Base-by-base conservation (phyloP, 2,329 filamentous ascomycete species). In the Fusarium veterinarium region DNA sequence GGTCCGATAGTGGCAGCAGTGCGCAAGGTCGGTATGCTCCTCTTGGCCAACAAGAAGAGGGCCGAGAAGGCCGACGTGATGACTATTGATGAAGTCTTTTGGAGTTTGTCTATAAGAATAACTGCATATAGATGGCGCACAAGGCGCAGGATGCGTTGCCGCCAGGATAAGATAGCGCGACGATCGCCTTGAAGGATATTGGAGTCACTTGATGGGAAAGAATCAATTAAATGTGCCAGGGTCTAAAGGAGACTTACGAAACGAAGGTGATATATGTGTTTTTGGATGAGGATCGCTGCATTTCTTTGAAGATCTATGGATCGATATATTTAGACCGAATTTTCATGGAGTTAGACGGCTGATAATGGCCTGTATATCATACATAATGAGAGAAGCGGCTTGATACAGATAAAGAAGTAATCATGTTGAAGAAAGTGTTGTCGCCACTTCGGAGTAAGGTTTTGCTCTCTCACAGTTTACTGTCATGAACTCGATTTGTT, bases 21-120 rank as follows among this genome's bases (percentile, higher is more conserved):
- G 78, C 81, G 16, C 82, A 84, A 71, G 83, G 82, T n/a, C 81
- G 81, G 41, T 84, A 84, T 75, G 78, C 82, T 44, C 83, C 83
- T 8, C 71, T 85, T 46, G 83, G 81, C 25, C 84, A 85, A 64
- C 79, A 81, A 58, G 83, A 84, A 58, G 81, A 84, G n/a, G 76
- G 69, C 33, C 73, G 71, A 57, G 80, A 84, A 25, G 75, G 69
- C 37, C 74, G 71, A 48, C 79, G 78, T 52, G 73, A 74, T 60
- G 72, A 74, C 57, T 71, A 75, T 51, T 75, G 69, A 79, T 71
- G 68, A 61, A 52, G 60, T 66, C 49, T 59, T 68, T 69, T 70
- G 67, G 45, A 72, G 66, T 75, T 73, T 56, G 64, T 74, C 59
- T 77, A 79, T 72, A 69, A 66, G 53, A 74, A 60, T 76, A 69